Base-by-base conservation (phyloP, 805 yeast genomes). In the Metschnikowia vanudenii region DNA sequence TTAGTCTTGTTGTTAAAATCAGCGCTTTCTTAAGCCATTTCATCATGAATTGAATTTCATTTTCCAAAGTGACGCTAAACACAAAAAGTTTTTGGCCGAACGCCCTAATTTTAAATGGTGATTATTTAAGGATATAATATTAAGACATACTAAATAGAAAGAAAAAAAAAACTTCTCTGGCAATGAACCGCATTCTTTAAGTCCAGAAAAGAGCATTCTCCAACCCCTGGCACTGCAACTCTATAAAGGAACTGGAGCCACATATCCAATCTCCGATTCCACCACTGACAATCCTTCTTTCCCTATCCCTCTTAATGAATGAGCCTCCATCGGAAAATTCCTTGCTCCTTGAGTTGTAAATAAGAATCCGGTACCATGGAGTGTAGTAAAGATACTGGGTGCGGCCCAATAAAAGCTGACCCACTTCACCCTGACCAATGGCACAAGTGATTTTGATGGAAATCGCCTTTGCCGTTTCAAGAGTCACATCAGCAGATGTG, bases 241-340 rank as follows among this genome's bases (percentile, higher is more conserved):
- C 40, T n/a, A 38, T 38, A 30, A 41, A 36, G 3, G 49, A 28
- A 41, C 50, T 53, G 12, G 55, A 44, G 22, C 46, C 56, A 18
- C 58, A 54, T 10, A 46, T 39, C 56, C 54, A 52, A 31, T 52
- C 53, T 10, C 58, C 58, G 29, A 51, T 30, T 6, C 55, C 55
- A 7, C 44, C 47, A 26, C 32, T 34, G 19, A 51, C 26, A 6
- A 52, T 41, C 7, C 45, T 37, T 11, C 51, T 40, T 20, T 52
- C 49, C 18, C 37, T 43, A 32, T 43, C 29, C 37, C 24, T 36
- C 19, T 33, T 13, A 16, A 14, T 14, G 34, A 45, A 49, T 17
- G 16, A 28, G 2, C 35, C 45, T n/a, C 34, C 43, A 18, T 35
- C 38, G 9, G 36, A n/a, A 35, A 44, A 44, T 24, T 18, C 30